A percentile compares a stretch with the other conserved stretches of the same genome.
Conservation (phyloP, 345 rosid genomes). For the Murraya koenigii region DNA sequence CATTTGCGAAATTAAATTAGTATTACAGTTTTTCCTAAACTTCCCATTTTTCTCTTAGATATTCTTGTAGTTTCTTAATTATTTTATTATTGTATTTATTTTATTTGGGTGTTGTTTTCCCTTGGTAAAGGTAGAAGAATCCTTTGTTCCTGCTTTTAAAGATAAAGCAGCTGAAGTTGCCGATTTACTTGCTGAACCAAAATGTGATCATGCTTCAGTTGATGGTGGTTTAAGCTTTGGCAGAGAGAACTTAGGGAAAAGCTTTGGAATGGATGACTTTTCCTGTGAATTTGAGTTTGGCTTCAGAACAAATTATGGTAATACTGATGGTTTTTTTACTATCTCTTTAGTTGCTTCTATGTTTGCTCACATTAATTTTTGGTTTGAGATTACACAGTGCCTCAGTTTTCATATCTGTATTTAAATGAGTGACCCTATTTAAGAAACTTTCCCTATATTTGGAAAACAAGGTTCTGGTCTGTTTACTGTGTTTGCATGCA, state of each 20-base stretch:
- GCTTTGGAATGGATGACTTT: conserved; percentile 46
- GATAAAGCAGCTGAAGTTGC: conserved; percentile 46
- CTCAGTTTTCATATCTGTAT: background rate
- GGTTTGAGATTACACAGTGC: background rate
- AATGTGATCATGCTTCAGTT: conserved; percentile 41
- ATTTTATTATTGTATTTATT: background rate
- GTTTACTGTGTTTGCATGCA: background rate
- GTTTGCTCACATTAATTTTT: background rate
- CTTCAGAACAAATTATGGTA: conserved; percentile 42
- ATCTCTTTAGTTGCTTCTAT: conserved; percentile 8
- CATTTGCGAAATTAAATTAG: background rate
- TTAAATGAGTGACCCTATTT: background rate
- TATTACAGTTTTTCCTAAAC: background rate
- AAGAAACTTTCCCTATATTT: background rate
- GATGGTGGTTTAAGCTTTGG: conserved; percentile 51
- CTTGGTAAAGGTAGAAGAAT: conserved; percentile 47
- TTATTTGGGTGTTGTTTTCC: background rate
- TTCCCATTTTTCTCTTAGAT: background rate
- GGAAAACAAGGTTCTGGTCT: background rate
- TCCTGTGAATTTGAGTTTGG: conserved; percentile 42
- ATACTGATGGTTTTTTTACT: background rate
- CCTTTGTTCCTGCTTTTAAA: conserved; percentile 35
- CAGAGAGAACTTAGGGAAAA: conserved; percentile 47
- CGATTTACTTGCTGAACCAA: conserved; percentile 46
- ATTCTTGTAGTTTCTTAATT: conserved; percentile 9